Percentiles rank a stretch among this genome's conserved stretches.
Evolutionary conservation across 176 grass and related monocot genomes (phyloP).

Genomic region (Rhynchospora tenuis): DNA sequence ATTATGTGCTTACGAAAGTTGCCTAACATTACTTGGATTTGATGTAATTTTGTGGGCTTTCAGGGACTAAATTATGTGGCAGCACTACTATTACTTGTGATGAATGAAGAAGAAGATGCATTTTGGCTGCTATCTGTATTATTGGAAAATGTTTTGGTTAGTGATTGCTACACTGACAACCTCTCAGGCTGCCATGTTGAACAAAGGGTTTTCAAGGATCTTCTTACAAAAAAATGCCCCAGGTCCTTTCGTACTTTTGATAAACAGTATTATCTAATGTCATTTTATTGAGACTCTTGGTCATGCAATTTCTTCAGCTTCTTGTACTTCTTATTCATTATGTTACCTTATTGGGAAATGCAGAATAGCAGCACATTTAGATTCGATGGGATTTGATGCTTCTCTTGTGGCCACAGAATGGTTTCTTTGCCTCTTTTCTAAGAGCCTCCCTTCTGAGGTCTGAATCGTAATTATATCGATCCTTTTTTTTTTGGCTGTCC

Average conservation of each 20-base stretch:
- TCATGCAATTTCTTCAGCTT: not conserved
- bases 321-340: not conserved
- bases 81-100: constrained; percentile 74
- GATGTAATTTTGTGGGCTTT: constrained; percentile 16
- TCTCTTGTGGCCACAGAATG: constrained; percentile 97
- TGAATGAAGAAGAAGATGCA: constrained; percentile 92
- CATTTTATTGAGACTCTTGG: not conserved
- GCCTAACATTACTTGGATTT: not conserved
- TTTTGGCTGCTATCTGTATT: constrained; percentile 97
- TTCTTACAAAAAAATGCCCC: constrained; percentile 92
- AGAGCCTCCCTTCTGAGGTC: constrained; percentile 97
- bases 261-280: not conserved
- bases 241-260: constrained; percentile 30
- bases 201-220: constrained; percentile 92
- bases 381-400: constrained; percentile 89
- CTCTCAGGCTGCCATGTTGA: constrained; percentile 99
- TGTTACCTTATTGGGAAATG: constrained; percentile 21
- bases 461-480: not conserved
- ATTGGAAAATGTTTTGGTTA: constrained; percentile 93
- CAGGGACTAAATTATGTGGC: constrained; percentile 98
- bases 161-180: constrained; percentile 90
- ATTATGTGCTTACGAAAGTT: not conserved
- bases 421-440: constrained; percentile 95
- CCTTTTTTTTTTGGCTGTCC: not conserved
- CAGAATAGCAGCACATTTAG: constrained; percentile 82